Evolutionary conservation across 345 rosid species (phyloP).

Genomic region (Boechera retrofracta): DNA sequence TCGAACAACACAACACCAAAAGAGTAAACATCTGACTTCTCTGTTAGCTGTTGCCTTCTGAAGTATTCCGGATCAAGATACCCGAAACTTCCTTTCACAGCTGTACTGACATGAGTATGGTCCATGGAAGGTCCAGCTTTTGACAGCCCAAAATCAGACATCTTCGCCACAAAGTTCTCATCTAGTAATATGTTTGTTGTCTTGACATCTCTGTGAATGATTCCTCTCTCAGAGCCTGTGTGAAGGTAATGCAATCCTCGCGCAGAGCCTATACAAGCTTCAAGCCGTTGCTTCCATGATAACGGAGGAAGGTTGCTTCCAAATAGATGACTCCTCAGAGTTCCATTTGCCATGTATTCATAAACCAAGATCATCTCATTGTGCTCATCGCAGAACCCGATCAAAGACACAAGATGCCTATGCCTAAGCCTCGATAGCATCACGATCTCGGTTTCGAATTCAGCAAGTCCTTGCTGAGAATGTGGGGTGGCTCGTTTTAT

Average conservation of each 20-base stretch:
- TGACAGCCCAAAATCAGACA: slow-evolving; percentile 93
- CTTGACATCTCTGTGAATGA: slow-evolving; percentile 90
- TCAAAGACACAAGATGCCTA: slow-evolving; percentile 83
- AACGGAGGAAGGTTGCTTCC: slow-evolving; percentile 72
- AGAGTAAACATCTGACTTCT: slow-evolving; percentile 93
- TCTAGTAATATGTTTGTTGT: slow-evolving; percentile 87
- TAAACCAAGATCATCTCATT: slow-evolving; percentile 94
- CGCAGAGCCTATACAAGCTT: slow-evolving; percentile 83
- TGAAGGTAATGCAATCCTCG: slow-evolving; percentile 94
- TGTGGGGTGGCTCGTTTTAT: slow-evolving; percentile 89
- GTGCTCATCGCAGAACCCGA: slow-evolving; percentile 90
- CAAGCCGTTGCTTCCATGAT: slow-evolving; percentile 84
- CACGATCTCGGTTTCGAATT: slow-evolving; percentile 89
- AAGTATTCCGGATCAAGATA: slow-evolving; percentile 93
- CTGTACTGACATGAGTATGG: slow-evolving; percentile 91
- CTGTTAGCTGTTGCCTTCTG: slow-evolving; percentile 80
- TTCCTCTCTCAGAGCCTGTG: slow-evolving; percentile 85
- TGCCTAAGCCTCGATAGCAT: slow-evolving; percentile 92
- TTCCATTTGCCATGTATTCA: slow-evolving; percentile 90
- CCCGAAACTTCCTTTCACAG: slow-evolving; percentile 93
- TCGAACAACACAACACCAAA: slow-evolving; percentile 87
- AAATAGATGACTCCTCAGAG: slow-evolving; percentile 83
- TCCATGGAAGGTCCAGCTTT: slow-evolving; percentile 89
- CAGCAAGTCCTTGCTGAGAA: slow-evolving; percentile 87
- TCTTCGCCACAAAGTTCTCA: slow-evolving; percentile 76